Evolutionary conservation across 2,329 filamentous ascomycete genomes (phyloP), one percentile per base, ranked within the genome.

Genomic region (Venturia aucupariae): DNA sequence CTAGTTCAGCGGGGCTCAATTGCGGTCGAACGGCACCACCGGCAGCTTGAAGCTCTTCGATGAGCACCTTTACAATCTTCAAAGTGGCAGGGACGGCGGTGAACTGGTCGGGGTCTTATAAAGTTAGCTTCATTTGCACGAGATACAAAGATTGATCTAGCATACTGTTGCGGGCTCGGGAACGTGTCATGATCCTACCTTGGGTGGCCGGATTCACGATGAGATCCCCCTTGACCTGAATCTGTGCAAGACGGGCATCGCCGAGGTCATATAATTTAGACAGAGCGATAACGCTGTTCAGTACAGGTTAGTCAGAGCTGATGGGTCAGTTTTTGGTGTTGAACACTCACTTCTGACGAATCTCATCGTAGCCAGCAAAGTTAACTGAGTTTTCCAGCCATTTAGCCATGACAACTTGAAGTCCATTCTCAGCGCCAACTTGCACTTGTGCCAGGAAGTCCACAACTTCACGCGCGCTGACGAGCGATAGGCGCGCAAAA

Each of bases 291-390:
- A 97, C 90, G 72, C 90, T 93, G 70, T 7, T 54, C 42, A 6
- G 15, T 13, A 48, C 61, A 73, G 60, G 72, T 69, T 63, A 67
- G 57, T 63, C 55, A 41, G n/a, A 38, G 57, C 24, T 42, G 55
- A 15, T 24, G n/a, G 32, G 15, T 46, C 15, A 19, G n/a, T 38
- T 66, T 63, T 48, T 44, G 32, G 41, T 8, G 27, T 19, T 13
- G 2, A 19, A 39, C n/a, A 80, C 86, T 75, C 80, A 92, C 90
- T 97, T 99, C 75, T 97, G 91, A 69, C 92, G 86, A 70, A 97
- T 97, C 75, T 97, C 93, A 71, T 97, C 92, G 70, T 97, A 99
- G 15, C 94, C 94, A n/a, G 92, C 92, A 77, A 99, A 99, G 75
- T 89, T 96, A 75, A 96, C 85, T 4, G 92, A 96, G 76, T 97